Base-by-base conservation (phyloP, 768 basidiomycete genomes). In the Pisolithus marmoratus region DNA sequence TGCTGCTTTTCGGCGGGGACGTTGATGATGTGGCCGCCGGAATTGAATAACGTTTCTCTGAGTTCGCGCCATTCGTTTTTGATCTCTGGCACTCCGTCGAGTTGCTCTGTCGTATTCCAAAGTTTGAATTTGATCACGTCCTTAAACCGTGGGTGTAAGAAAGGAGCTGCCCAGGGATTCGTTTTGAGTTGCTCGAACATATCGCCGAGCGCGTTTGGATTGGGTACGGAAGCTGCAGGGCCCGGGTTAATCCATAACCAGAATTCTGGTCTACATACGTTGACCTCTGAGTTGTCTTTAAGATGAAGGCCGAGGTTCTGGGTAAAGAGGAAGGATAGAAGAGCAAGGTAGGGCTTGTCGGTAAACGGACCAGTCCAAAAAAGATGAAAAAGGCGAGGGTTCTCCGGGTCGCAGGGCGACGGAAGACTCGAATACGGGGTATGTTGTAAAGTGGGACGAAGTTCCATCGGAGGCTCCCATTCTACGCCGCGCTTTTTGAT, bases 211-310 rank as follows among this genome's bases (percentile, higher is more conserved):
- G 93, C 95, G 38, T 78, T 78, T 14, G 90, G 87, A 62, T 94
- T 94, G 1, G 92, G 91, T 1, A 93, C 79, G 11, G 87, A 78
- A 1, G 93, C 92, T 14, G 94, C 94, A 3, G 94, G 93, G n/a
- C 93, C 94, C 8, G 95, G 94, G 64, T 95, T 97, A 65, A 98
- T 94, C 95, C 95, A 99, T 46, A 98, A 70, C 93, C 93, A 97
- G 64, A 98, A 89, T 61, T 94, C 83, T 1, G 96, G 91, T 34
- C 93, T 80, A 68, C 96, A 99, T 17, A 78, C 63, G 14, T 60
- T 51, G 4, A 64, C 55, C 7, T 72, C 71, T 0, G 55, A 48
- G n/a, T 66, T 71, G 48, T 82, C 73, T 48, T 80, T 74, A 22
- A 82, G 66, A 60, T 95, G 85, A 23, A 99, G 75, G 14, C 87